These are phyloP conservation scores for Herpetospermum pedunculosum DNA, from an alignment of 306 rosid genomes.

Conservation along the genomic window DNA sequence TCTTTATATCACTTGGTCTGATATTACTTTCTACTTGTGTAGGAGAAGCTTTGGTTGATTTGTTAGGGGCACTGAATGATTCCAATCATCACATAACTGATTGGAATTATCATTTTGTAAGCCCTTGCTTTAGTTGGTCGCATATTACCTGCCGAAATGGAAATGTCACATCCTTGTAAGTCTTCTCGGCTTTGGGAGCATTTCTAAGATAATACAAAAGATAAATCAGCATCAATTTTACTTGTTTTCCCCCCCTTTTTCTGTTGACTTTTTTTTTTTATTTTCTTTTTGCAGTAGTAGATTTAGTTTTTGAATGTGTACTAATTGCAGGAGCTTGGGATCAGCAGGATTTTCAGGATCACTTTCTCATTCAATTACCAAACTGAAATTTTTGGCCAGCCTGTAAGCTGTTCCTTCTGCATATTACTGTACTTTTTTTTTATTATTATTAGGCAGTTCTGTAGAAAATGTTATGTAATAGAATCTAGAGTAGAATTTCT, in stretches of 20 bases:
- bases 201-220: background rate
- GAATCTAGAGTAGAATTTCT: background rate
- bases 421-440: background rate
- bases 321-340: conserved; percentile 56
- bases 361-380: conserved; percentile 63
- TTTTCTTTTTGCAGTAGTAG: background rate
- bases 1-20: background rate
- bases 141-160: conserved; percentile 59
- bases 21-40: conserved; percentile 16
- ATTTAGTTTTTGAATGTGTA: conserved; percentile 15
- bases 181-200: conserved; percentile 10
- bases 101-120: conserved; percentile 59
- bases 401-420: conserved; percentile 42
- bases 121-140: conserved; percentile 90
- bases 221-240: background rate
- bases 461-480: background rate
- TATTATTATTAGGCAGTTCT: background rate
- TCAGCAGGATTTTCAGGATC: conserved; percentile 74
- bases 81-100: conserved; percentile 42
- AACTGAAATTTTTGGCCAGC: conserved; percentile 56
- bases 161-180: conserved; percentile 83
- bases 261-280: background rate
- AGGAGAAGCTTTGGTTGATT: conserved; percentile 70
- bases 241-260: background rate
- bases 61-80: conserved; percentile 56